These are phyloP conservation scores for Wickerhamiella kurtzmanii DNA, from an alignment of 805 yeast genomes.

Conservation along the genomic window DNA sequence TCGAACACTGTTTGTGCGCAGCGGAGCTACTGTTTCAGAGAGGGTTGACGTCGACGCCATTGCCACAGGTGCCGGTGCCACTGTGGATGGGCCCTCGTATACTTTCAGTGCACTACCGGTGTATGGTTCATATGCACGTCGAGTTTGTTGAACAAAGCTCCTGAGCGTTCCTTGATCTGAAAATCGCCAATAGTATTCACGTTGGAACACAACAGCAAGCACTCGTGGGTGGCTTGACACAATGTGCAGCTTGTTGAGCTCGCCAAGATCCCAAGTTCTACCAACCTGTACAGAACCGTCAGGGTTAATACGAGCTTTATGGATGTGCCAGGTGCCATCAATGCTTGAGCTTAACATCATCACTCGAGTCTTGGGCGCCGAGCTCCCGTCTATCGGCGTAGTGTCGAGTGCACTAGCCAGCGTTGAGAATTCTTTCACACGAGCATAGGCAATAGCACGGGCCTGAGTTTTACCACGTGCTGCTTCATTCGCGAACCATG, in stretches of 20 bases:
- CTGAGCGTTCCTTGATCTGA: constrained; percentile 20
- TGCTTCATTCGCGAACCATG: constrained; percentile 9
- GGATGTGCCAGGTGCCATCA: constrained; percentile 34
- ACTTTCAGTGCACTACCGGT: constrained; percentile 15
- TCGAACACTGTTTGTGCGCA: not conserved
- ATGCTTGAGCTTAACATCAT: constrained; percentile 9
- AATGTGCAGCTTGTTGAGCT: constrained; percentile 43
- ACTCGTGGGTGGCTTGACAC: constrained; percentile 28
- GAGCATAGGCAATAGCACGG: constrained; percentile 4
- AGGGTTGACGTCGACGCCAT: no score
- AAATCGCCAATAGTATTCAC: constrained; percentile 76
- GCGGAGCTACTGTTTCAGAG: not conserved
- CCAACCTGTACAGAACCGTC: constrained; percentile 78
- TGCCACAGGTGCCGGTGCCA: not conserved
- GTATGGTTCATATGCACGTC: constrained; percentile 38
- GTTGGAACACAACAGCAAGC: constrained; percentile 48
- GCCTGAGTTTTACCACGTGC: constrained; percentile 9
- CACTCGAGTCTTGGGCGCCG: constrained; percentile 14
- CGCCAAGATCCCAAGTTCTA: constrained; percentile 78
- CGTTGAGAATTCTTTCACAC: constrained; percentile 10
- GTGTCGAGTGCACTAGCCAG: constrained; percentile 11
- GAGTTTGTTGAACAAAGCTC: constrained; percentile 41
- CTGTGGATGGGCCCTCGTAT: not conserved
- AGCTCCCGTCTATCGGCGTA: not conserved
- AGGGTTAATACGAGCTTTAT: constrained; percentile 71